phyloP scores from a whole-genome alignment of 2,329 filamentous ascomycete genomes.

The Venturia oleaginea region DNA sequence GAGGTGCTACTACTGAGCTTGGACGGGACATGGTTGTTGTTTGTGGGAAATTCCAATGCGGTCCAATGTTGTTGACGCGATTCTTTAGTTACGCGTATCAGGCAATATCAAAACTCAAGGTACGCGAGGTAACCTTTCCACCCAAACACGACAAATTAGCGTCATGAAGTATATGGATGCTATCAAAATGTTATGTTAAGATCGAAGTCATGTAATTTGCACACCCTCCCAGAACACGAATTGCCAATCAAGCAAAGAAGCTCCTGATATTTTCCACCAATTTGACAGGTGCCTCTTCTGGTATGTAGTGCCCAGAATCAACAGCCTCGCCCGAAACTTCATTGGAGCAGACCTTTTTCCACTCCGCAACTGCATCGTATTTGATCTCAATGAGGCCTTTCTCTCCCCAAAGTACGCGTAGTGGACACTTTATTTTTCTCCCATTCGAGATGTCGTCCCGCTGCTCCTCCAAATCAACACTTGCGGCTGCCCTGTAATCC shows the following conservation, averaged over 20 bases:
- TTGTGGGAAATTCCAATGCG: neutral
- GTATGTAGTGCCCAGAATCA: constrained; percentile 41
- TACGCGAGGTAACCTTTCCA: too few relatives aligned
- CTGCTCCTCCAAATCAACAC: constrained; percentile 44
- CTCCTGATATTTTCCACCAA: constrained; percentile 33
- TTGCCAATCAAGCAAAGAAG: constrained; percentile 29
- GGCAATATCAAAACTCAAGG: neutral
- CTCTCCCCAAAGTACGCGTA: constrained; percentile 44
- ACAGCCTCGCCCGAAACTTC: constrained; percentile 33
- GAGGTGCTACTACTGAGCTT: constrained; percentile 35
- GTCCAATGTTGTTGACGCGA: neutral
- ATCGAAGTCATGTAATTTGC: neutral
- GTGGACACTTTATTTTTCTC: constrained; percentile 36
- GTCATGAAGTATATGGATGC: too few relatives aligned
- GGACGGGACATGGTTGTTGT: constrained; percentile 40
- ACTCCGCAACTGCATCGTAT: constrained; percentile 43
- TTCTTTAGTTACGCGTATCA: neutral
- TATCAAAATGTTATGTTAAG: neutral
- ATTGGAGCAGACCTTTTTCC: constrained; percentile 37
- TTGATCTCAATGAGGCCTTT: constrained; percentile 40
- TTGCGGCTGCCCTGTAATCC: constrained; percentile 47
- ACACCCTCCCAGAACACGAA: too few relatives aligned
- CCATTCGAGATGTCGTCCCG: constrained; percentile 36
- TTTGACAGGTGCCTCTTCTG: constrained; percentile 43
- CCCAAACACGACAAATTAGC: too few relatives aligned